phyloP scores from a whole-genome alignment of 768 basidiomycete genomes.

The Tricholoma sp. region DNA sequence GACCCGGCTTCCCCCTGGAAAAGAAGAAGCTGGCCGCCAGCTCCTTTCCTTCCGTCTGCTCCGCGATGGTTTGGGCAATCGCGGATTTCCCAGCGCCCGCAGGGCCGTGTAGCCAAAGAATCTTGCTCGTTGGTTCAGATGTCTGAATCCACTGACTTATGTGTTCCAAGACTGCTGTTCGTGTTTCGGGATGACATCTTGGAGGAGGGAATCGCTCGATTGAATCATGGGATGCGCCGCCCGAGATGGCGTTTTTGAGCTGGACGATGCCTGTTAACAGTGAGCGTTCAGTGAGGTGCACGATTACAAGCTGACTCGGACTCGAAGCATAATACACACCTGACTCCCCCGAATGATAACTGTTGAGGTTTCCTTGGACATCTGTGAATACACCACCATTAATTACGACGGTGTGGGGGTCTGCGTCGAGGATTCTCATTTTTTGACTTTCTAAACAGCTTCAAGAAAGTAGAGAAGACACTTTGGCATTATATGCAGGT shows the following conservation, averaged over 20 bases:
- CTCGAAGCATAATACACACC: neutral
- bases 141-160: neutral
- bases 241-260: neutral
- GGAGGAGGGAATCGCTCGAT: neutral
- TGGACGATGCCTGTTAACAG: neutral
- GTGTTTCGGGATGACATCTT: neutral
- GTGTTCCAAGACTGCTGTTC: neutral
- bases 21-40: conserved; percentile 29
- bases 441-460: too few species aligned
- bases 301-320: too few species aligned
- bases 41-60: conserved; percentile 9
- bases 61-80: conserved; percentile 16
- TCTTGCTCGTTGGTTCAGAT: neutral
- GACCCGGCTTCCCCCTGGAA: conserved; percentile 14
- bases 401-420: too few species aligned
- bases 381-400: neutral
- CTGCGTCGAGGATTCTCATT: too few species aligned
- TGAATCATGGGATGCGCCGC: neutral
- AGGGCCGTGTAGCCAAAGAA: conserved; percentile 13
- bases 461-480: too few species aligned
- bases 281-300: too few species aligned
- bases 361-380: neutral
- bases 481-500: too few species aligned
- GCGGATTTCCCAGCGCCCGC: conserved; percentile 18
- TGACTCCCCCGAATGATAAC: neutral